phyloP scores from a whole-genome alignment of 306 rosid species.

The Acmispon strigosus region DNA sequence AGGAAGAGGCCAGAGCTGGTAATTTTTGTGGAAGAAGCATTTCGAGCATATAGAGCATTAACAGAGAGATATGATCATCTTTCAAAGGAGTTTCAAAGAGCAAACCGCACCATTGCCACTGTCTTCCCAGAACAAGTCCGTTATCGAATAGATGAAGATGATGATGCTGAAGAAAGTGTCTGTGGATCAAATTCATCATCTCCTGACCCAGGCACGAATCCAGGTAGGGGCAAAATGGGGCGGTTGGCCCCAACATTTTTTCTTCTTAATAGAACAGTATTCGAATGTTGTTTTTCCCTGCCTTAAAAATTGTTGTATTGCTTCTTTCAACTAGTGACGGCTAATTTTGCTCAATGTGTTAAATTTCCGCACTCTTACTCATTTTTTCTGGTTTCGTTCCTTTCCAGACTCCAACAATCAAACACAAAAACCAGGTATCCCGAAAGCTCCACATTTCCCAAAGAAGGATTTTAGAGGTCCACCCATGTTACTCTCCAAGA shows the following conservation, averaged over 20 bases:
- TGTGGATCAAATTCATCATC: conserved; percentile 30
- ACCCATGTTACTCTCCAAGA: conserved; percentile 48
- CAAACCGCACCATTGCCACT: conserved; percentile 80
- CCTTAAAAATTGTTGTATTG: no score
- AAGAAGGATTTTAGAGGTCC: conserved; percentile 37
- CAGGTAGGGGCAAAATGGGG: no score
- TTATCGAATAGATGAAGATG: conserved; percentile 58
- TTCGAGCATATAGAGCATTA: conserved; percentile 64
- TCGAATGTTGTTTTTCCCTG: no score
- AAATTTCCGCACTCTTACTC: no score
- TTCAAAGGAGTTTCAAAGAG: conserved; percentile 78
- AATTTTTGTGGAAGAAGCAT: conserved; percentile 64
- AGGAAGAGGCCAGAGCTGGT: conserved; percentile 73
- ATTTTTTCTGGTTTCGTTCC: no score
- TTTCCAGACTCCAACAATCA: not conserved
- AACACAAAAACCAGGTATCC: conserved; percentile 32
- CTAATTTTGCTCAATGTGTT: no score
- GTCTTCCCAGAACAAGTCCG: conserved; percentile 68
- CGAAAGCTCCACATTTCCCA: conserved; percentile 54
- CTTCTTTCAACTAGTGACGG: no score
- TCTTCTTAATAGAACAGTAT: no score
- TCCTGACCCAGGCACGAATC: not conserved
- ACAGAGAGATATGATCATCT: conserved; percentile 78
- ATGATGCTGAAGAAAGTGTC: conserved; percentile 28
- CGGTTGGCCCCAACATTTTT: no score